phyloP scores from a whole-genome alignment of 2,329 filamentous ascomycete species.

The Aureobasidium sp. region DNA sequence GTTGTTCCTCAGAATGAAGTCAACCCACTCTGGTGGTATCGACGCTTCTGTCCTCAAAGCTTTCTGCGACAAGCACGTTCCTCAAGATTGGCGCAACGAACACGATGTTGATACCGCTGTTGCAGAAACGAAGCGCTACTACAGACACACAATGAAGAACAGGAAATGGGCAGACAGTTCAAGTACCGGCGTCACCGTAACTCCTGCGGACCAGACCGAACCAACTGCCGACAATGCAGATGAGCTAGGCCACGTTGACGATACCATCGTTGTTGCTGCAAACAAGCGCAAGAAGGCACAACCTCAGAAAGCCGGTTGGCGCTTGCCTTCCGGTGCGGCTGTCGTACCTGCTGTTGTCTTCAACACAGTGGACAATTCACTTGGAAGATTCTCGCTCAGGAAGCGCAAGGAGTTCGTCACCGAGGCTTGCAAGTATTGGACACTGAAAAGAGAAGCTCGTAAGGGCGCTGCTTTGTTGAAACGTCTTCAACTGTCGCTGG shows the following conservation, averaged over 20 bases:
- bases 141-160: constrained; percentile 80
- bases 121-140: constrained; percentile 76
- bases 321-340: constrained; percentile 85
- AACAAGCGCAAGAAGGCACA: constrained; percentile 51
- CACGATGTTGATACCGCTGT: constrained; percentile 75
- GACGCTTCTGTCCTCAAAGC: constrained; percentile 82
- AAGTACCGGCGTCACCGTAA: constrained; percentile 68
- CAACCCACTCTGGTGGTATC: constrained; percentile 69
- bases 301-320: constrained; percentile 67
- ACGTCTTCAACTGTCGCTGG: constrained; percentile 85
- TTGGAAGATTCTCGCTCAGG: constrained; percentile 72
- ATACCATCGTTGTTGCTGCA: constrained; percentile 44
- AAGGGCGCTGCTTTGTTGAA: constrained; percentile 88
- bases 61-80: constrained; percentile 92
- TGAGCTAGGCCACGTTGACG: constrained; percentile 28
- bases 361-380: constrained; percentile 72
- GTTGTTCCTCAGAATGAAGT: constrained; percentile 94
- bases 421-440: constrained; percentile 96
- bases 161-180: constrained; percentile 90
- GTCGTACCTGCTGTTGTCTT: constrained; percentile 87
- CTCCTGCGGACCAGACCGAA: constrained; percentile 45
- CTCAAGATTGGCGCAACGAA: constrained; percentile 77
- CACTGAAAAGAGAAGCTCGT: constrained; percentile 85
- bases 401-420: constrained; percentile 89
- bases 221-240: constrained; percentile 39